Base-by-base conservation (phyloP, 805 yeast species). In the Blastobotrys muscicola region DNA sequence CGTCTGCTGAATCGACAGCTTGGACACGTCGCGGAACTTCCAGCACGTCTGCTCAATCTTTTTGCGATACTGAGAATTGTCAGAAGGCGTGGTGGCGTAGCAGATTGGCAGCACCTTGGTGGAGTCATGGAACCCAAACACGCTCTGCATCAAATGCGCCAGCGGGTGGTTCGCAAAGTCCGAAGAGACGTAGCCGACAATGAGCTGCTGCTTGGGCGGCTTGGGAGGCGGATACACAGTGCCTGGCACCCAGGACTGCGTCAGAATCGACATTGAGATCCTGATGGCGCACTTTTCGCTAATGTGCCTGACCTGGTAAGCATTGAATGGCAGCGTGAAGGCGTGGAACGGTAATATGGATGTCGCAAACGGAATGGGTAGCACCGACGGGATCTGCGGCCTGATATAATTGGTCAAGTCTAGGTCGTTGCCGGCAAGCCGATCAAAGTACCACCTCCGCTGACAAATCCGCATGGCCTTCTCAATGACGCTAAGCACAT, bases 161-260 rank as follows among this genome's bases (percentile, higher is more conserved):
- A 60, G 45, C 12, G 65, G 65, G 26, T 60, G 65, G 43, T 60
- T 58, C 20, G 45, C 50, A 45, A 58, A 61, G 39, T 61, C 65
- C 1, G 61, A 54, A 8, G 62, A 59, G 13, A 60, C 46, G 43
- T 61, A 60, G 14, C 65, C 65, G 10, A 60, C 55, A 3, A 45
- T 45, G 2, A 30, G 13, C 11, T 43, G 34, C 33, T 9, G 35
- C 3, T 30, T 12, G 2, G 62, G 62, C 9, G 57, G 55, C 5
- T 50, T 47, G 8, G 65, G 64, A 3, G 64, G 64, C 10, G 54
- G 55, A 33, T 45, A 59, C 3, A 60, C 61, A 9, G 44, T 29
- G 2, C 36, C 35, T 1, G 61, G 60, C 14, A 59, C 45, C 64
- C 62, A 60, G 1, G 50, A 38, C 36, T 52, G 59, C 3, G 50